These are phyloP conservation scores for Umbelopsis ramanniana DNA, from an alignment of 192 early-diverging fungal species.

Conservation along the genomic window DNA sequence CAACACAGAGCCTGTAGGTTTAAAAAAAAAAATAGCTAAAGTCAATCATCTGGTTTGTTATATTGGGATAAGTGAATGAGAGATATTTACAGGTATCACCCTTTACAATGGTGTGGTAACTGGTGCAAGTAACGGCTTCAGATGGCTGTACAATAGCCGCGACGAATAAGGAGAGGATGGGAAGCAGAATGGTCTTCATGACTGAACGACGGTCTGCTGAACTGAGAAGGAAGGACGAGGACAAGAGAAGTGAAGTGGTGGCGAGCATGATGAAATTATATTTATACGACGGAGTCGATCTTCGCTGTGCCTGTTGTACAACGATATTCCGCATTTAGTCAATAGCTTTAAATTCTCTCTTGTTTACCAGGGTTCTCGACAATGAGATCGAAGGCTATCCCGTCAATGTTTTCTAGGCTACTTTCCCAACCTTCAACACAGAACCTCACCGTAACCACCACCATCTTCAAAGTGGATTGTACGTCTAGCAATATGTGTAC, in stretches of 20 bases:
- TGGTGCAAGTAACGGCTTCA: neutral
- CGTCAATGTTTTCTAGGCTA: neutral
- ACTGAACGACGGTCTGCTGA: neutral
- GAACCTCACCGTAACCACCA: neutral
- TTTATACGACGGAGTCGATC: neutral
- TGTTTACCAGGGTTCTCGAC: neutral
- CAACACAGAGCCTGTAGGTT: neutral
- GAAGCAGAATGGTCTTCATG: conserved; percentile 5
- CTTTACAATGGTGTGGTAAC: neutral
- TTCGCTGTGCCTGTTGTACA: neutral
- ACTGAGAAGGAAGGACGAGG: neutral
- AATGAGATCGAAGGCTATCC: neutral
- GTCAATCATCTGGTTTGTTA: neutral
- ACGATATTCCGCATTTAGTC: neutral
- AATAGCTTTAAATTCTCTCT: neutral
- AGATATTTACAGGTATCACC: conserved; percentile 4
- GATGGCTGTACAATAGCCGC: neutral
- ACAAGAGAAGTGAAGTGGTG: too few species aligned
- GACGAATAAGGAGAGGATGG: conserved; percentile 12
- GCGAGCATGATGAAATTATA: neutral
- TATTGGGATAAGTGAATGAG: too few species aligned
- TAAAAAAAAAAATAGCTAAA: neutral
- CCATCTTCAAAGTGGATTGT: neutral
- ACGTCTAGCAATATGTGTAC: neutral
- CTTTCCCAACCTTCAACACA: neutral